Conservation (phyloP, 2,329 filamentous ascomycete genomes). For the Colletotrichum sp. region DNA sequence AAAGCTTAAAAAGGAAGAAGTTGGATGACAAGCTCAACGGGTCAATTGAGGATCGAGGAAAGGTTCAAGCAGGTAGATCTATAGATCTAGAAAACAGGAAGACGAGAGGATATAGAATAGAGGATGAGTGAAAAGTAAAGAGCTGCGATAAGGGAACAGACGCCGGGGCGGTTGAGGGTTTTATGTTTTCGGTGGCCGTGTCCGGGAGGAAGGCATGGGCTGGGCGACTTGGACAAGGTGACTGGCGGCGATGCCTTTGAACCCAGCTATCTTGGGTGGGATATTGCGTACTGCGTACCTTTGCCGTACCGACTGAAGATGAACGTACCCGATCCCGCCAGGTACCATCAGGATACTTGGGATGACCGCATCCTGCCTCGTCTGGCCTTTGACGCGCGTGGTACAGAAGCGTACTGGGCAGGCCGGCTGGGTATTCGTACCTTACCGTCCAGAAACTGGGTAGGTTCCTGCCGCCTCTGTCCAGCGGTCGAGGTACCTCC, state of each 20-base stretch:
- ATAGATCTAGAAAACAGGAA: not conserved
- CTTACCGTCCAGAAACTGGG: not conserved
- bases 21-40: not conserved
- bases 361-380: not conserved
- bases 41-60: not conserved
- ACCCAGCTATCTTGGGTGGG: not conserved
- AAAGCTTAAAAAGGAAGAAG: not conserved
- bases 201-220: not conserved
- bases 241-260: slow-evolving; percentile 10
- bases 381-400: not conserved
- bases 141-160: not conserved
- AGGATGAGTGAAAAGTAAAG: not conserved
- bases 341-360: slow-evolving; percentile 18
- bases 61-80: not conserved
- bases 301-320: not conserved
- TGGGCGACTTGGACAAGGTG: not conserved
- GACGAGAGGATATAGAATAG: not conserved
- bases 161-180: slow-evolving; percentile 24
- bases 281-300: not conserved
- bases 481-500: not conserved
- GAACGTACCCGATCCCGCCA: not conserved
- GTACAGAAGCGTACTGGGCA: slow-evolving; percentile 13
- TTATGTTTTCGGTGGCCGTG: slow-evolving; percentile 22
- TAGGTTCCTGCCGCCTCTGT: not conserved
- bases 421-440: not conserved